Percentiles rank a stretch among this genome's conserved stretches.
phyloP scores from a whole-genome alignment of 2,329 filamentous ascomycete genomes.

The Fusarium sarcochroum region DNA sequence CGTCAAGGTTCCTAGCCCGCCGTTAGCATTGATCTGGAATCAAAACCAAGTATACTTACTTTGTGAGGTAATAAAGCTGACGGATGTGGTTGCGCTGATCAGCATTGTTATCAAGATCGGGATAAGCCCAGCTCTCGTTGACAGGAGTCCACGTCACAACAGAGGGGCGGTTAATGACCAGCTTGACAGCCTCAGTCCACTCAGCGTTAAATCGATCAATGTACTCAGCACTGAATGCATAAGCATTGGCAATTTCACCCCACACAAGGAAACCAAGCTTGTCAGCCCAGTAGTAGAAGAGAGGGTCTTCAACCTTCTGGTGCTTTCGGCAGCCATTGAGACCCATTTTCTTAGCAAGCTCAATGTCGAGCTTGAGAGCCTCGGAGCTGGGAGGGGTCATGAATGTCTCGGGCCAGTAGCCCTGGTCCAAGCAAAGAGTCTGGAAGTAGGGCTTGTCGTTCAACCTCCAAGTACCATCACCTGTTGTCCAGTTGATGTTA shows the following conservation, averaged over 20 bases:
- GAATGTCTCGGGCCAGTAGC: conserved; percentile 73
- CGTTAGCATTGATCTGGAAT: conserved; percentile 45
- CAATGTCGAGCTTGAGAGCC: conserved; percentile 65
- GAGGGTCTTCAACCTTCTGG: conserved; percentile 73
- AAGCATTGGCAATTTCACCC: conserved; percentile 76
- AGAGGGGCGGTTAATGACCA: conserved; percentile 76
- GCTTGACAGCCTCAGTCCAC: conserved; percentile 73
- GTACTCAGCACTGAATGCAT: conserved; percentile 72
- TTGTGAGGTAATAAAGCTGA: conserved; percentile 74
- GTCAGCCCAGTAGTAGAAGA: conserved; percentile 74
- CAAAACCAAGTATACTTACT: conserved; percentile 55
- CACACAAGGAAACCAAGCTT: conserved; percentile 73
- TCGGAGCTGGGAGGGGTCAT: conserved; percentile 68
- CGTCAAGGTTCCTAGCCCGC: conserved; percentile 64
- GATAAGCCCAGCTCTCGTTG: conserved; percentile 76
- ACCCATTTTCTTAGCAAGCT: conserved; percentile 71
- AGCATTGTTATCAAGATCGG: conserved; percentile 66
- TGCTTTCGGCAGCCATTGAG: conserved; percentile 77
- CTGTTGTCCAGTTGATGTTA: conserved; percentile 69
- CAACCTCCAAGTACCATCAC: conserved; percentile 71
- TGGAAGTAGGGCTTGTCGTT: conserved; percentile 73
- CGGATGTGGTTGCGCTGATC: conserved; percentile 75
- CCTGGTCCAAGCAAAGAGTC: conserved; percentile 71
- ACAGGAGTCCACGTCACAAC: conserved; percentile 77
- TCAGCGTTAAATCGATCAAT: conserved; percentile 73